These are phyloP conservation scores for Malassezia sympodialis DNA, from an alignment of 1,284 basidiomycete species.

Conservation along the genomic window DNA sequence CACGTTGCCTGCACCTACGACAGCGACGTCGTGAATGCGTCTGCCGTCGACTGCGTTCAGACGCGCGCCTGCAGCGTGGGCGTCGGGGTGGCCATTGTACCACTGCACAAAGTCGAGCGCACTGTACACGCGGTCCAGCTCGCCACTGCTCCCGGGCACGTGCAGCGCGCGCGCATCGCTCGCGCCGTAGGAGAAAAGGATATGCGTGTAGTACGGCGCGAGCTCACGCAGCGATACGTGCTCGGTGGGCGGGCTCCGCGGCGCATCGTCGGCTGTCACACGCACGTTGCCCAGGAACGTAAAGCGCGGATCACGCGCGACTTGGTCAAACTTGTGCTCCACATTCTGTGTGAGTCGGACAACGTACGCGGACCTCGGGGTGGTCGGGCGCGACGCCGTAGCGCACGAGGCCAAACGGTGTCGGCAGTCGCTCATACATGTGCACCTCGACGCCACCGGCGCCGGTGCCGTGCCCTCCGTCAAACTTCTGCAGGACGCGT, in stretches of 20 bases:
- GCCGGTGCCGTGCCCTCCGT: constrained; percentile 13
- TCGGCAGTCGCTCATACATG: constrained; percentile 84
- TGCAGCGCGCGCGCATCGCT: constrained; percentile 53
- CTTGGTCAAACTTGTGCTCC: constrained; percentile 79
- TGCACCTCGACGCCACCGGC: constrained; percentile 54
- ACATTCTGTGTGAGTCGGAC: constrained; percentile 62
- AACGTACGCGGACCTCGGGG: constrained; percentile 62
- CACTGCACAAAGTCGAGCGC: constrained; percentile 85
- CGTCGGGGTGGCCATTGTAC: constrained; percentile 82
- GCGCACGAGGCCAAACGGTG: constrained; percentile 84
- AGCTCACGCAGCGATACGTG: constrained; percentile 54
- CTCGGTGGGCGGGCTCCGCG: background rate
- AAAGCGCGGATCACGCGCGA: constrained; percentile 34
- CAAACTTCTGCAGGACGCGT: constrained; percentile 27
- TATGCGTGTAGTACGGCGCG: constrained; percentile 64
- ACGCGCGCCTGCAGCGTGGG: constrained; percentile 28
- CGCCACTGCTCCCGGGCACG: constrained; percentile 50
- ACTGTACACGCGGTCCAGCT: constrained; percentile 57
- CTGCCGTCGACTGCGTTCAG: constrained; percentile 23
- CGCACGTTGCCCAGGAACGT: constrained; percentile 79
- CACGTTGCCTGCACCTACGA: constrained; percentile 94
- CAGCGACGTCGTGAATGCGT: constrained; percentile 57
- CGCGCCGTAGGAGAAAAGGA: constrained; percentile 72
- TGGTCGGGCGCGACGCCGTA: constrained; percentile 98
- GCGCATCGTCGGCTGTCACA: constrained; percentile 51